Evolutionary conservation across 2,329 filamentous ascomycete genomes (phyloP).

Genomic region (Trichoderma polysporum): DNA sequence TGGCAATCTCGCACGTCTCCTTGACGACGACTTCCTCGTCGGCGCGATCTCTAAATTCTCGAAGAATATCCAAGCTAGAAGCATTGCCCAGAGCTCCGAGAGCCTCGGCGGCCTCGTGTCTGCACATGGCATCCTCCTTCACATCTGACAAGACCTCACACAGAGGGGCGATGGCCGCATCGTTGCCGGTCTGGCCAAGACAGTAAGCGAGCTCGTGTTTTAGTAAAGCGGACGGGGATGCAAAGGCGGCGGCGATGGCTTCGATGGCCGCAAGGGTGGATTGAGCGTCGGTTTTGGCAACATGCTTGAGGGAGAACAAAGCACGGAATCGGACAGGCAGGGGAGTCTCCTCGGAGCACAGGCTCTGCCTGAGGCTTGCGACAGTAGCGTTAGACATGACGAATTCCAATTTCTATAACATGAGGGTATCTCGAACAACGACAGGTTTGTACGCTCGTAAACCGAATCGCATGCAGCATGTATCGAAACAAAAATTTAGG

Average conservation of each 20-base stretch:
- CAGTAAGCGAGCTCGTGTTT: constrained; percentile 99
- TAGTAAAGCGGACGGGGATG: constrained; percentile 80
- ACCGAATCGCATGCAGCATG: constrained; percentile 4
- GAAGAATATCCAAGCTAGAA: constrained; percentile 71
- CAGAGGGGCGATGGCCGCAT: constrained; percentile 70
- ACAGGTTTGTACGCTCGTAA: not conserved
- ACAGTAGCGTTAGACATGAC: constrained; percentile 48
- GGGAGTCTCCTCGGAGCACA: constrained; percentile 76
- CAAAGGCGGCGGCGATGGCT: constrained; percentile 85
- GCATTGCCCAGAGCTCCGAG: constrained; percentile 80
- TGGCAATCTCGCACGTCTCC: constrained; percentile 96
- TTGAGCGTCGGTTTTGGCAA: constrained; percentile 69
- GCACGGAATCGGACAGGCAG: constrained; percentile 91
- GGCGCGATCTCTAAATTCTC: constrained; percentile 68
- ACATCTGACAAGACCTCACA: constrained; percentile 72
- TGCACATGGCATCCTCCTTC: constrained; percentile 89
- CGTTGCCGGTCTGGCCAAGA: constrained; percentile 83
- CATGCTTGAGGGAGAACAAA: constrained; percentile 94
- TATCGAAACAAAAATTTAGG: constrained; percentile 38
- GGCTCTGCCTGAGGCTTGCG: constrained; percentile 66
- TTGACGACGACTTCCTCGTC: constrained; percentile 78
- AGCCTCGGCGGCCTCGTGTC: constrained; percentile 95
- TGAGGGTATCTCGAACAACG: constrained; percentile 1
- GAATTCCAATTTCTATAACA: not conserved
- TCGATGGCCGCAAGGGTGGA: constrained; percentile 57